Evolutionary conservation across 148 eudicot genomes (phyloP).

Genomic region (Silene conica): DNA sequence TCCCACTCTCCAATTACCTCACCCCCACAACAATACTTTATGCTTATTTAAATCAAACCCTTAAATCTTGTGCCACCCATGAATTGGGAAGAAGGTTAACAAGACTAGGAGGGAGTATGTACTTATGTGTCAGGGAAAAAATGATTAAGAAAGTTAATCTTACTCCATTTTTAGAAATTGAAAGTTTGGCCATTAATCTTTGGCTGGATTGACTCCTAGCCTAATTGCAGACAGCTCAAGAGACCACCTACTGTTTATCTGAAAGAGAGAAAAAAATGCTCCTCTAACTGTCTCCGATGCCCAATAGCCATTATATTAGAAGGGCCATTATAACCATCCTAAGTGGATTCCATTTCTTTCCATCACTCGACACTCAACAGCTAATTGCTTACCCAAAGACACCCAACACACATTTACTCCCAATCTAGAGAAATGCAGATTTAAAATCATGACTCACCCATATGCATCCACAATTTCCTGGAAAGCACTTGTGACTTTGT

Average conservation of each 20-base stretch:
- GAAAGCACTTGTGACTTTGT: conserved; percentile 63
- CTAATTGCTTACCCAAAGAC: neutral
- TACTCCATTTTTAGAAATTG: neutral
- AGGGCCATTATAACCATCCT: conserved; percentile 2
- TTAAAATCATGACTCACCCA: conserved; percentile 43
- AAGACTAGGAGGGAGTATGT: too few relatives aligned
- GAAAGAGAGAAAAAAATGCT: neutral
- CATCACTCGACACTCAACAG: neutral
- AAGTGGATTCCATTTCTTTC: neutral
- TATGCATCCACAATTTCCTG: conserved; percentile 83
- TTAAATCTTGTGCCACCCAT: too few relatives aligned
- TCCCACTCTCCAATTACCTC: too few relatives aligned
- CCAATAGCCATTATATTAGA: neutral
- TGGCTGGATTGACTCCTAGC: neutral
- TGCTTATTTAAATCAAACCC: too few relatives aligned
- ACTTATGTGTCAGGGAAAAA: neutral
- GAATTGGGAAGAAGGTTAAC: too few relatives aligned
- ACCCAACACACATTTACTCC: neutral
- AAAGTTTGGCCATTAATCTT: neutral
- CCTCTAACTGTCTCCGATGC: neutral
- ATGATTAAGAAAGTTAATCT: neutral
- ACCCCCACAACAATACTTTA: too few relatives aligned
- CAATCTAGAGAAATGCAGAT: conserved; percentile 1
- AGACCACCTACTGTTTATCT: neutral
- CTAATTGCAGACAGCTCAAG: neutral